Base-by-base conservation (phyloP, 1,284 basidiomycete genomes). In the Sanghuangporus baumii region DNA sequence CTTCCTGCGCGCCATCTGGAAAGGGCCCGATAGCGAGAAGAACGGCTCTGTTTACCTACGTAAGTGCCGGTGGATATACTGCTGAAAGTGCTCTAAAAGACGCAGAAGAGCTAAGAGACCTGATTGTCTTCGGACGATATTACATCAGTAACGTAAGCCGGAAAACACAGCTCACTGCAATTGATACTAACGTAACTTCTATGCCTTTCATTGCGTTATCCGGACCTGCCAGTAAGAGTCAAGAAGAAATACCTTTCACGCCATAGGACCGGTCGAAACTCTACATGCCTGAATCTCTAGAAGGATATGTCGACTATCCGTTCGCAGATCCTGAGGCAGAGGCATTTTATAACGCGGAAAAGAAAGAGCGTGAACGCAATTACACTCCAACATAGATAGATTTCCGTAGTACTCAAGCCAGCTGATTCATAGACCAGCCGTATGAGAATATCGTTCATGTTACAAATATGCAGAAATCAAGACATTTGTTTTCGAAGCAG, bases 81-180 rank as follows among this genome's bases (percentile, higher is more conserved):
- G 63, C 70, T 3, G 70, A 71, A 52, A 66, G 41, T 1, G 76
- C 74, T 9, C 60, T 74, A 2, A 56, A 68, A 14, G 60, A 55
- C 1, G 71, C 72, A 0, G 72, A 74, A 67, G 59, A 71, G 69
- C 66, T 69, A 66, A 70, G 73, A 63, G 69, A 79, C 67, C 46
- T 81, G 8, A 70, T 82, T 52, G 79, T 76, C 0, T 79, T 82
- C 63, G 84, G 81, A 1, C 71, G 83, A 9, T 70, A 70, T 58
- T 86, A 80, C 67, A 80, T 83, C 59, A 70, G 75, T 0, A 80
- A 81, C 64, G 74, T 79, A 57, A 68, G 76, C 67, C 16, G 26
- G 26, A 26, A 26, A 26, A 26, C 23, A 26, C 3, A 26, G 20
- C 11, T 38, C 16, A 18, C n/a, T 57, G n/a, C 26, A 20, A 16